Evolutionary conservation across 306 rosid species (phyloP).

Genomic region (Datisca glomerata): DNA sequence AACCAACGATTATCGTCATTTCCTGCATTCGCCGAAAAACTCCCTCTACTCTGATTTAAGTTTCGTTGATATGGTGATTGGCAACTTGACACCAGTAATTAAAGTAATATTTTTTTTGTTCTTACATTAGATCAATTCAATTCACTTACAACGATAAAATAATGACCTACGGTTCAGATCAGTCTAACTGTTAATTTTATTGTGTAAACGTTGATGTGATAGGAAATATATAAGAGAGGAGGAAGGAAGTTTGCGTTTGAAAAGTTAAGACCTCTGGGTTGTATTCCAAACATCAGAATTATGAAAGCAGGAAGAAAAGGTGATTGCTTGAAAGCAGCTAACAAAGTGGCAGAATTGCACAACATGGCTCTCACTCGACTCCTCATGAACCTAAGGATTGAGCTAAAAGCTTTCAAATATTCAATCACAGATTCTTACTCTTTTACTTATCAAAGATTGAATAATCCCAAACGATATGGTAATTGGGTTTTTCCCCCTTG

Average conservation of each 20-base stretch:
- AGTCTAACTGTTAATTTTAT: no score
- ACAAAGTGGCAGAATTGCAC: constrained; percentile 26
- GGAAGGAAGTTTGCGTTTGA: constrained; percentile 41
- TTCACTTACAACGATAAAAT: no score
- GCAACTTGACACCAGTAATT: constrained; percentile 23
- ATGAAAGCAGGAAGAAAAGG: constrained; percentile 3
- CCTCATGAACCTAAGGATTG: constrained; percentile 14
- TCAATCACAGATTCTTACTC: constrained; percentile 14
- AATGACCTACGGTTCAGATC: no score
- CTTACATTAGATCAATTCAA: no score
- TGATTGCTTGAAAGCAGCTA: constrained; percentile 19
- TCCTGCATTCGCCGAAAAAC: no score
- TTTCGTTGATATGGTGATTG: constrained; percentile 27
- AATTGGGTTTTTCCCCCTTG: no score
- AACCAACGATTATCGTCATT: constrained; percentile 24
- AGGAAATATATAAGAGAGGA: constrained; percentile 34
- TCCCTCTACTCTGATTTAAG: no score
- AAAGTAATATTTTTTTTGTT: no score
- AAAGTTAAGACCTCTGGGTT: constrained; percentile 14
- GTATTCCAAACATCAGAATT: constrained; percentile 24
- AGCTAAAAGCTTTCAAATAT: constrained; percentile 28
- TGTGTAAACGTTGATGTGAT: neutral
- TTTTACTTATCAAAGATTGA: constrained; percentile 1
- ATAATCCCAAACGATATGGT: constrained; percentile 38
- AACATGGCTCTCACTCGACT: constrained; percentile 11